Percentiles rank a stretch among this genome's conserved stretches.
These are phyloP conservation scores for Vaccinium macrocarpon DNA, from an alignment of 148 eudicot species.

Conservation along the genomic window DNA sequence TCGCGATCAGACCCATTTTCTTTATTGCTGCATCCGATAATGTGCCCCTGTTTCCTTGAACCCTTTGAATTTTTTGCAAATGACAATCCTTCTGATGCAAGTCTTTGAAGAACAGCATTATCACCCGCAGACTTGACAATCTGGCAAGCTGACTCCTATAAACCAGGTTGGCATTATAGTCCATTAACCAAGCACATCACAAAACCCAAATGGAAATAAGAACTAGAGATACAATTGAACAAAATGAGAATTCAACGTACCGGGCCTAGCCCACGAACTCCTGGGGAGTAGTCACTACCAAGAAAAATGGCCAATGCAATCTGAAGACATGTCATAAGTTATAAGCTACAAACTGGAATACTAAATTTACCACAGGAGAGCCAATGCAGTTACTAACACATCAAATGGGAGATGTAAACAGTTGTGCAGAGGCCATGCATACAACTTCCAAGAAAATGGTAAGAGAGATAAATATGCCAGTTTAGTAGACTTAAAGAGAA, in stretches of 20 bases:
- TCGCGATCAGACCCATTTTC: slow-evolving; percentile 39
- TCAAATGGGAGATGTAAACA: neutral
- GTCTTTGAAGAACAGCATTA: slow-evolving; percentile 47
- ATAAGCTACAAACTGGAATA: slow-evolving; percentile 8
- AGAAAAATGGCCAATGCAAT: slow-evolving; percentile 81
- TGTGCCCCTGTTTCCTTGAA: slow-evolving; percentile 45
- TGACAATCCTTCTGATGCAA: slow-evolving; percentile 61
- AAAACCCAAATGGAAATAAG: neutral
- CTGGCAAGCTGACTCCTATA: slow-evolving; percentile 81
- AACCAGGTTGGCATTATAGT: slow-evolving; percentile 14
- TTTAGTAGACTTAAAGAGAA: slow-evolving; percentile 7
- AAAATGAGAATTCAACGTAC: slow-evolving; percentile 39
- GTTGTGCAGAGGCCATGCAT: slow-evolving; percentile 3
- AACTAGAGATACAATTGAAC: neutral
- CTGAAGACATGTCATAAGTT: slow-evolving; percentile 41
- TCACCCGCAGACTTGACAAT: slow-evolving; percentile 67
- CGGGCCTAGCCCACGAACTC: slow-evolving; percentile 81
- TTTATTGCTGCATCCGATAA: slow-evolving; percentile 29
- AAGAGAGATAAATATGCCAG: slow-evolving; percentile 5
- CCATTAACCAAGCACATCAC: neutral
- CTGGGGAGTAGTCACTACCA: slow-evolving; percentile 84
- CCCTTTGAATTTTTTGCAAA: slow-evolving; percentile 51
- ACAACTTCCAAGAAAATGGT: neutral
- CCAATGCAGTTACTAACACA: neutral
- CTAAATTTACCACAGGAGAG: neutral